A percentile compares a stretch with the other conserved stretches of the same genome.
phyloP scores from a whole-genome alignment of 192 early-diverging fungal species.

The Rhizoclosmatium sp. region DNA sequence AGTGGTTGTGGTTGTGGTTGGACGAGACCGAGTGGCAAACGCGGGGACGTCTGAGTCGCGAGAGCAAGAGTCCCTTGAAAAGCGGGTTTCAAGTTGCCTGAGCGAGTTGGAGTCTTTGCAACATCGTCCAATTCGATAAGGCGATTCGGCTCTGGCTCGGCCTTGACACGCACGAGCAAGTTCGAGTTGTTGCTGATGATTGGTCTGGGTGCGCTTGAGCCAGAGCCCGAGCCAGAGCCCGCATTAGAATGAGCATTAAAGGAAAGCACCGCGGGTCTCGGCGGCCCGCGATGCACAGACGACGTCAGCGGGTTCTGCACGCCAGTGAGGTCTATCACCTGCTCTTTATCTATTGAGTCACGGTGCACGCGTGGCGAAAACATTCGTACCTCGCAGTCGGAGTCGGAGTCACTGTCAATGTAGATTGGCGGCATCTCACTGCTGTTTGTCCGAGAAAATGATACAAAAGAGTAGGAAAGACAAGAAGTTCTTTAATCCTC shows the following conservation, averaged over 20 bases:
- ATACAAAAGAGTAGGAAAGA: too few species aligned
- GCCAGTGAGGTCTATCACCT: conserved; percentile 1
- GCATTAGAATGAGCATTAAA: too few species aligned
- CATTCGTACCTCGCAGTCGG: background rate
- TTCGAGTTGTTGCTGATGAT: background rate
- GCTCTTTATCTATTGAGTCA: too few species aligned
- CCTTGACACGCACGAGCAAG: background rate
- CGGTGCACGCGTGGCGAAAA: background rate
- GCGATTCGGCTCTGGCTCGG: background rate
- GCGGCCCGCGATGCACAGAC: background rate
- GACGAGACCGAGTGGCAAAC: too few species aligned
- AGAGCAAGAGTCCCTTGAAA: too few species aligned
- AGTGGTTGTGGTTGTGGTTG: background rate
- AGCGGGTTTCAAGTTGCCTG: too few species aligned
- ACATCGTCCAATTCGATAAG: background rate
- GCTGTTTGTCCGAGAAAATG: too few species aligned
- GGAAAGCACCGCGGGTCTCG: background rate
- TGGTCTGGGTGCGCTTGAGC: too few species aligned
- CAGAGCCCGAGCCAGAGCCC: too few species aligned
- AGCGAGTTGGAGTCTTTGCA: background rate
- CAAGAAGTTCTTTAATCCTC: too few species aligned
- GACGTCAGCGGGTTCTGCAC: background rate
- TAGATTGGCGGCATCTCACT: too few species aligned
- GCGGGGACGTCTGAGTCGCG: too few species aligned
- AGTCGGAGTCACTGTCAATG: background rate